Percentiles rank a stretch among this genome's conserved stretches.
phyloP scores from a whole-genome alignment of 78 protist species.

The Dictyostelium firmibasis region DNA sequence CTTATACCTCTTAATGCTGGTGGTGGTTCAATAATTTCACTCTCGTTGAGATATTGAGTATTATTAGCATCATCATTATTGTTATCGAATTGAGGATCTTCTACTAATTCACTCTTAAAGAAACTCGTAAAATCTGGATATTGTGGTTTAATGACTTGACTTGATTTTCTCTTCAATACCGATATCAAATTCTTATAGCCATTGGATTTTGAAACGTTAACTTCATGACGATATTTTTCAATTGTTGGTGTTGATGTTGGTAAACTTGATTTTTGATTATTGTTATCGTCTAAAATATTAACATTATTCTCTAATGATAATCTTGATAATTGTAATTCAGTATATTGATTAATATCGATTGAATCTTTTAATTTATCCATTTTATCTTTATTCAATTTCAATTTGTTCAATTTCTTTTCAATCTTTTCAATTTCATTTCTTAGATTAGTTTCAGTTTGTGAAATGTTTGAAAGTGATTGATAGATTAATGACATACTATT shows the following conservation, averaged over 20 bases:
- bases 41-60: background rate
- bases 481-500: background rate
- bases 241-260: background rate
- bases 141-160: conserved; percentile 1
- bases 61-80: background rate
- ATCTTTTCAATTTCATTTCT: background rate
- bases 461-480: conserved; percentile 2
- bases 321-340: conserved; percentile 15
- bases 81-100: background rate
- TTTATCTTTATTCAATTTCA: background rate
- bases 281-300: background rate
- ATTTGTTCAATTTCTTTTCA: background rate
- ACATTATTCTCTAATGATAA: background rate
- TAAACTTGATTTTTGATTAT: too few species aligned
- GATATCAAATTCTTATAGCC: conserved; percentile 7
- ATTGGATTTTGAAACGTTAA: background rate
- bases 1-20: conserved; percentile 6
- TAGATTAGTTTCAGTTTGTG: background rate
- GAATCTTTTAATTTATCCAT: background rate
- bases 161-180: conserved; percentile 18
- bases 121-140: conserved; percentile 16
- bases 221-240: conserved; percentile 4
- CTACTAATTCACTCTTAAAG: background rate
- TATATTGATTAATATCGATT: background rate
- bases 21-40: background rate